Conservation (phyloP, 768 basidiomycete species). For the Hortiboletus flavorubellus region DNA sequence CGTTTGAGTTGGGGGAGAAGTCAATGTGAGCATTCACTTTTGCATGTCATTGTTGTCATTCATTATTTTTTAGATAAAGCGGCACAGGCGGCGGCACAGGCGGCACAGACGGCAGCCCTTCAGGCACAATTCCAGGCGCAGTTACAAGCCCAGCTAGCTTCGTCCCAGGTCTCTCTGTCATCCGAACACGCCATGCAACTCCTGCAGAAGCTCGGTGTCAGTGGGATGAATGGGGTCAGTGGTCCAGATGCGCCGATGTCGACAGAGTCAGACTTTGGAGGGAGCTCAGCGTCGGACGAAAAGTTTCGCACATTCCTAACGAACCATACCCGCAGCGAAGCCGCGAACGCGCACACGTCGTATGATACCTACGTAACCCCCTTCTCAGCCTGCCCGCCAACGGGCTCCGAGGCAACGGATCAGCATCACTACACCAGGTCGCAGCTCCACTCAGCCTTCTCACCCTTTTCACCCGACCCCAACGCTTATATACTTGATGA, state of each 20-base stretch:
- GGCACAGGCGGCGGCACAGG: constrained; percentile 85
- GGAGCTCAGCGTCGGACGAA: constrained; percentile 23
- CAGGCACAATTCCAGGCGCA: constrained; percentile 44
- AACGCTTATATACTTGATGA: constrained; percentile 41
- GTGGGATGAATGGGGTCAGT: constrained; percentile 34
- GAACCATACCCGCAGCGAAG: constrained; percentile 21
- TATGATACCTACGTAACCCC: constrained; percentile 24
- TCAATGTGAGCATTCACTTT: constrained; percentile 55
- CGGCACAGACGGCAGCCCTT: constrained; percentile 70
- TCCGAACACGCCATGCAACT: constrained; percentile 63
- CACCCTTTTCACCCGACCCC: constrained; percentile 79
- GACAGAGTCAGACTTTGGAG: constrained; percentile 10
- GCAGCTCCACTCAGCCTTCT: constrained; percentile 42
- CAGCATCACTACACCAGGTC: constrained; percentile 20
- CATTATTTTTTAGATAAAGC: constrained; percentile 64
- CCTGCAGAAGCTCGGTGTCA: constrained; percentile 51
- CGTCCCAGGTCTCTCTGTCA: constrained; percentile 36
- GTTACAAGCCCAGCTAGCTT: constrained; percentile 31
- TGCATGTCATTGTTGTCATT: background rate
- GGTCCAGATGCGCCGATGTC: constrained; percentile 9
- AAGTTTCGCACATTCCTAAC: constrained; percentile 20
- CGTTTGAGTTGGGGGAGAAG: constrained; percentile 91
- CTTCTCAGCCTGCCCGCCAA: constrained; percentile 12
- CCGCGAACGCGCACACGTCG: constrained; percentile 7
- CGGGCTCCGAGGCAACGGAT: constrained; percentile 12